These are phyloP conservation scores for Lentinula boryana DNA, from an alignment of 768 basidiomycete genomes.

Conservation along the genomic window DNA sequence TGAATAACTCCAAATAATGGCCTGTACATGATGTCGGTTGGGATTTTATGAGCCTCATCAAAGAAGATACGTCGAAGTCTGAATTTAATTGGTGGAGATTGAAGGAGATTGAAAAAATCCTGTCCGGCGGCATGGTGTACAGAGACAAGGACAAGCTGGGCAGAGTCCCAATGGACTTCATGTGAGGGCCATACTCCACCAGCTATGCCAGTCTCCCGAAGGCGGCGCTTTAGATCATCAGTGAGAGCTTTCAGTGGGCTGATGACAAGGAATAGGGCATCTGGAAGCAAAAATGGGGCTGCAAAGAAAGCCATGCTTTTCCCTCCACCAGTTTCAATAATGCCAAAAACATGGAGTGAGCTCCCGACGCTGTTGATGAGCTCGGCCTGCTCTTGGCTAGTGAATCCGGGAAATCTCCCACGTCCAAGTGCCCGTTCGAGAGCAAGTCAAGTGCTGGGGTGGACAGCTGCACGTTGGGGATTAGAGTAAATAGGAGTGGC, in stretches of 20 bases:
- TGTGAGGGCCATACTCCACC: not conserved
- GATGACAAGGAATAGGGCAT: not conserved
- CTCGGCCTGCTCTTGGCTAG: not conserved
- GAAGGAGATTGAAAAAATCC: not conserved
- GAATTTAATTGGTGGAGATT: not conserved
- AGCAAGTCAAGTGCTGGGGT: not conserved
- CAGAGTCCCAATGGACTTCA: not conserved
- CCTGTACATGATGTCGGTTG: not conserved
- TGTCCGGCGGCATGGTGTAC: not conserved
- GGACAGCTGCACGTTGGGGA: not conserved
- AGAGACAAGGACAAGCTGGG: not conserved
- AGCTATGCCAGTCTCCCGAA: not conserved
- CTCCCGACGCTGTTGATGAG: not conserved
- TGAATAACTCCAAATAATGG: not conserved
- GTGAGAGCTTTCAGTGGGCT: not conserved
- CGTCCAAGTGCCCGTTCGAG: not conserved
- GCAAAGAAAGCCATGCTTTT: slow-evolving; percentile 1
- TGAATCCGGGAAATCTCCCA: not conserved
- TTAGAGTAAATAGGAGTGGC: not conserved
- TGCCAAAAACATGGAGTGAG: not conserved
- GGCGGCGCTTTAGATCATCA: not conserved
- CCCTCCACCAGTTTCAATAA: not conserved
- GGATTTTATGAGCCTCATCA: not conserved
- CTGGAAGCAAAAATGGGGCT: not conserved
- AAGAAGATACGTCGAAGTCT: not conserved